Evolutionary conservation across 2,329 filamentous ascomycete species (phyloP), one percentile per base, ranked within the genome.

Genomic region (Aspergillus tanneri): DNA sequence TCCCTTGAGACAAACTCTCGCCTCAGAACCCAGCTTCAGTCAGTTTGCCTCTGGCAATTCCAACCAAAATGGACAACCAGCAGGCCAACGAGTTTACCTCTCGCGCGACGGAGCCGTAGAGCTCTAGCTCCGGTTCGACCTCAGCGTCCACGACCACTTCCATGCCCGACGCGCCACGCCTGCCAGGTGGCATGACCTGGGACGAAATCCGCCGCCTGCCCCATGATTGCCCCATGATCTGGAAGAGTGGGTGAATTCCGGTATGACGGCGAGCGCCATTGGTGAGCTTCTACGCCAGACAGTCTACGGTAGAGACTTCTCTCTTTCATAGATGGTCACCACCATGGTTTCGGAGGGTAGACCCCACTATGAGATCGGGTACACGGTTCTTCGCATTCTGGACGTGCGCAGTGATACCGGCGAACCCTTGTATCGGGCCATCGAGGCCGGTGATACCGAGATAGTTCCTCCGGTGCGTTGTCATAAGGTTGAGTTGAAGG

Each of bases 311-410:
- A 44, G 40, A 4, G 57, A 60, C 36, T 24, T 43, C 21, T 28
- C 14, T 1, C 49, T 58, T 8, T 46, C 46, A 5, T 21, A 28
- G 1, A 14, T 55, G 1, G 45, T 60, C 22, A 59, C 57, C 1
- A 40, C 25, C 5, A 25, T 57, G 40, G 46, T 53, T n/a, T 25
- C 50, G 21, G 28, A 19, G 1, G 21, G 39, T 2, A 27, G 16
- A 11, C 8, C 46, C 2, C 57, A 58, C 23, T 21, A 11, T n/a
- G 44, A 46, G 25, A 58, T 59, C 19, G 52, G 45, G 5, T 35
- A 36, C n/a, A 28, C 41, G 4, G 30, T 48, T 10, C 42, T 59
- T 18, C 34, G 45, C 18, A 27, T 43, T 7, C 36, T 54, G 16
- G 50, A 55, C 25, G 46, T 55, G 11, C 27, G 42, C 30, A 41